These are phyloP conservation scores for Rutstroemia sp. DNA, from an alignment of 2,329 filamentous ascomycete species.

Conservation along the genomic window DNA sequence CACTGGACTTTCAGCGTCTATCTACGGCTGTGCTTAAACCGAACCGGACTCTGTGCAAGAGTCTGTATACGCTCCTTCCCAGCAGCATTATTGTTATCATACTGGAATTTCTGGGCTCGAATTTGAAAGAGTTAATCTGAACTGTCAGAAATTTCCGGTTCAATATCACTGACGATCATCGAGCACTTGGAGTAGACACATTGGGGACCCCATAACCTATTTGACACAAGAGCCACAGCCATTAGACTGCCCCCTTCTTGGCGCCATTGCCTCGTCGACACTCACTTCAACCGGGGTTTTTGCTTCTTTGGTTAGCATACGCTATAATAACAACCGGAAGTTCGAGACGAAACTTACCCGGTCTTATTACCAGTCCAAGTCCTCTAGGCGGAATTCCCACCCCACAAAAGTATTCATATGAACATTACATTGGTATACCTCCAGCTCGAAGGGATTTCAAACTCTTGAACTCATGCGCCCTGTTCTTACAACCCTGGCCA, in stretches of 20 bases:
- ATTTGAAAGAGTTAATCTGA: background rate
- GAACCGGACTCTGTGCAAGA: background rate
- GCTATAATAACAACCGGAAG: background rate
- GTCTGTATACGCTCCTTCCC: background rate
- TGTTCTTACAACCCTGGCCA: background rate
- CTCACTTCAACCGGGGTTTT: background rate
- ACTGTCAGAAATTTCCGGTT: background rate
- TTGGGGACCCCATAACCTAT: background rate
- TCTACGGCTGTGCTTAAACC: background rate
- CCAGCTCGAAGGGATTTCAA: background rate
- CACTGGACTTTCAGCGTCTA: background rate
- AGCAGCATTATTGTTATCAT: background rate
- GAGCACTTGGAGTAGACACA: background rate
- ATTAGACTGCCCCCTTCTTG: background rate
- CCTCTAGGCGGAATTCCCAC: background rate
- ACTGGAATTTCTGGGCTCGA: background rate
- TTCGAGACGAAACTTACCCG: background rate
- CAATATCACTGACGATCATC: background rate
- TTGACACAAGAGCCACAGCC: background rate
- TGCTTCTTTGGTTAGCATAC: background rate
- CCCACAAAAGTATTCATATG: background rate
- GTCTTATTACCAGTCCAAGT: background rate
- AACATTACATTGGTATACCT: background rate
- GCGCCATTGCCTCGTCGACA: background rate
- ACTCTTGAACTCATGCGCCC: slow-evolving; percentile 1